Evolutionary conservation across 768 basidiomycete genomes (phyloP).

Genomic region (Rhodotorula kratochvilovae): DNA sequence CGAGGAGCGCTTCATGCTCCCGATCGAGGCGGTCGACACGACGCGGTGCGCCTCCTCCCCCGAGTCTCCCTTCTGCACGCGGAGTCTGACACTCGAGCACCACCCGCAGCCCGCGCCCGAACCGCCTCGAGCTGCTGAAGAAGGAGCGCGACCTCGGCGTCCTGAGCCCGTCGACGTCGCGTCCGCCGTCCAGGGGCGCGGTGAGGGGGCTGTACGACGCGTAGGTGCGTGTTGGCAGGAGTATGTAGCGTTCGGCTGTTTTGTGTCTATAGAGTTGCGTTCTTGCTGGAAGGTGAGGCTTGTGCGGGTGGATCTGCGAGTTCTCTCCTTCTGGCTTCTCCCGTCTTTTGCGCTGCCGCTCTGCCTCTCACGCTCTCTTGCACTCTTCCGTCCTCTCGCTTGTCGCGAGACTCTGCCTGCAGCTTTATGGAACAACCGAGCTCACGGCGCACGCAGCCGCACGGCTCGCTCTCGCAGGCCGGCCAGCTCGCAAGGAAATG

Average conservation of each 20-base stretch:
- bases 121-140: constrained; percentile 5
- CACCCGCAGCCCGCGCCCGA: neutral
- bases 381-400: too few relatives aligned
- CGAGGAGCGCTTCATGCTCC: constrained; percentile 77
- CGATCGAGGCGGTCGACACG: constrained; percentile 90
- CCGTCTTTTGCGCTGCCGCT: too few relatives aligned
- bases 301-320: too few relatives aligned
- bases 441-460: too few relatives aligned
- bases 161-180: constrained; percentile 11
- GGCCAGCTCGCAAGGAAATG: too few relatives aligned
- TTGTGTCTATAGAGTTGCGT: neutral
- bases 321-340: too few relatives aligned
- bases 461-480: too few relatives aligned
- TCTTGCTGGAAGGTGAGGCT: too few relatives aligned
- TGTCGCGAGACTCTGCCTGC: too few relatives aligned
- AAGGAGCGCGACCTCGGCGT: constrained; percentile 28
- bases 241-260: neutral
- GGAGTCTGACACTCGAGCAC: neutral
- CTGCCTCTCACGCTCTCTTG: too few relatives aligned
- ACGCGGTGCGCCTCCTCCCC: constrained; percentile 54
- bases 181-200: constrained; percentile 17
- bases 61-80: too few relatives aligned
- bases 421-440: too few relatives aligned
- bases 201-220: constrained; percentile 8
- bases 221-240: neutral